Conservation (phyloP, 2,329 filamentous ascomycete species). For the Xylariales sp. region DNA sequence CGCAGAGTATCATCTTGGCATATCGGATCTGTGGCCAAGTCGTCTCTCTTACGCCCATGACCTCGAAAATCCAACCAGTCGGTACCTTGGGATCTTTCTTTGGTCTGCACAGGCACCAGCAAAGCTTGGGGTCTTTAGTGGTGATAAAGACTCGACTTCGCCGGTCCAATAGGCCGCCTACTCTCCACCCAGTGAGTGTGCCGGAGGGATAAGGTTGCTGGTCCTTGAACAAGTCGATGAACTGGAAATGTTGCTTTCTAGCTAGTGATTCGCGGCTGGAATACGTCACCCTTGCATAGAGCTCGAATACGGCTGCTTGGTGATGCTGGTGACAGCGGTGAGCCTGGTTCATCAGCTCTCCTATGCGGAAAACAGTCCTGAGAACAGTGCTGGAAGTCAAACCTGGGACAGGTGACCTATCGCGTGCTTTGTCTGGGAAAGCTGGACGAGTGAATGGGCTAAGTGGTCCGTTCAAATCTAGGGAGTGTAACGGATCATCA, state of each 20-base stretch:
- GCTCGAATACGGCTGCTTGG: slow-evolving; percentile 48
- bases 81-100: slow-evolving; percentile 18
- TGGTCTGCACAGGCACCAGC: slow-evolving; percentile 24
- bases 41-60: slow-evolving; percentile 22
- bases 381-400: slow-evolving; percentile 41
- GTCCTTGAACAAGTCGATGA: slow-evolving; percentile 58
- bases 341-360: slow-evolving; percentile 52
- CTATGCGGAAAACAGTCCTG: slow-evolving; percentile 60
- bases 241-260: slow-evolving; percentile 57
- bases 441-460: slow-evolving; percentile 44
- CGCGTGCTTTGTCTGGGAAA: slow-evolving; percentile 44
- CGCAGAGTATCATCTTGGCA: slow-evolving; percentile 16
- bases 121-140: slow-evolving; percentile 17
- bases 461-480: slow-evolving; percentile 14
- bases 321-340: slow-evolving; percentile 24
- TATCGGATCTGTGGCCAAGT: slow-evolving; percentile 20
- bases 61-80: slow-evolving; percentile 20
- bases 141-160: slow-evolving; percentile 23
- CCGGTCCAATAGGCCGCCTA: slow-evolving; percentile 19
- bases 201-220: slow-evolving; percentile 44
- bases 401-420: slow-evolving; percentile 50
- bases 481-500: no score
- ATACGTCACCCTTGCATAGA: slow-evolving; percentile 57
- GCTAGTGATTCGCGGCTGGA: slow-evolving; percentile 49
- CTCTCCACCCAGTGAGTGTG: slow-evolving; percentile 22